Base-by-base conservation (phyloP, 2,329 filamentous ascomycete genomes). In the Metarhizium sp. region DNA sequence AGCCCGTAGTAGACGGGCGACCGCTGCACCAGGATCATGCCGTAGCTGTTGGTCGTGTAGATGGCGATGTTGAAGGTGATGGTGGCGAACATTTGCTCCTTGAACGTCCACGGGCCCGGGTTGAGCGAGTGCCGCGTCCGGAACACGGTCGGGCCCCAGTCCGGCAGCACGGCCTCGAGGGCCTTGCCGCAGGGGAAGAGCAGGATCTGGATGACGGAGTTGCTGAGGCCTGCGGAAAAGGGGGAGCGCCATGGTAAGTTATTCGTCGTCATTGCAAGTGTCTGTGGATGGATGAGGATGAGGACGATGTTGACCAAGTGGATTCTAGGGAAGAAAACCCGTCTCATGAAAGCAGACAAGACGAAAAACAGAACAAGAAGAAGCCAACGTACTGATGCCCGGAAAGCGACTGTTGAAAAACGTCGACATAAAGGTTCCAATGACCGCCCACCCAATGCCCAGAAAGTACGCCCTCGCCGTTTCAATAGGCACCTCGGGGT, bases 61-160 rank as follows among this genome's bases (percentile, higher is more conserved):
- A 69, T 75, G 34, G 72, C 72, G 4, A 76, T 75, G 64, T 83
- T 82, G 51, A 81, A 78, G 72, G 80, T 80, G 59, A 81, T 78
- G 3, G 77, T 77, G 40, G 81, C 77, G n/a, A 83, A 66, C 71
- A 80, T 79, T 60, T 84, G 80, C 64, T 84, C 80, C 62, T 84
- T 84, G 60, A 75, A 76, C 51, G 75, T 78, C 64, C 82, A 83
- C 0, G 72, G 73, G 0, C 79, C 78, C 0, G 79, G 78, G 58
- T 81, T 82, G 14, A 81, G 67, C 8, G 69, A 71, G 57, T 76
- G 69, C 10, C 70, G 67, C 1, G 66, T 58, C 0, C 75, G 75
- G 52, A 68, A 68, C 5, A 78, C 53, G 0, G 68, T 73, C 55
- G 79, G 56, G 4, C 73, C 71, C 67, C 72, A 75, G 52, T 74